Evolutionary conservation across 208 protist genomes (phyloP), one percentile per base, ranked within the genome.

Genomic region (Leptomonas seymouri): DNA sequence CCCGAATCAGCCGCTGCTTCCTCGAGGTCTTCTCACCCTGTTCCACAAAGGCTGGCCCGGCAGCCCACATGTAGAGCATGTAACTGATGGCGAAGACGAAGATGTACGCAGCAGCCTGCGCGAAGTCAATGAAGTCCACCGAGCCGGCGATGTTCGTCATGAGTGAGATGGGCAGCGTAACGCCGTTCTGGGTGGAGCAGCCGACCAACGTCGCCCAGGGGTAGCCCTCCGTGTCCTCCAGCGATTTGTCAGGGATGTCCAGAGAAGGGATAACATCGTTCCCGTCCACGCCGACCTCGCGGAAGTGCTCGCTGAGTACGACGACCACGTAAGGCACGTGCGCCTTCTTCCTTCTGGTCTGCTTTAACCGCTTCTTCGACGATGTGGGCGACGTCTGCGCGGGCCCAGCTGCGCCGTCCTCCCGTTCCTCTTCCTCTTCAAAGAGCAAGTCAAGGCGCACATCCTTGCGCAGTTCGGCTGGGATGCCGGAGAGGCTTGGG

Each of bases 141-240:
- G 83, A 82, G 46, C 56, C 58, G 5, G 84, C 69, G n/a, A 95
- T 64, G 54, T 82, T 83, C 42, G 84, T 76, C 39, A 95, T 45
- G 45, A 95, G 65, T 2, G 87, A 90, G 27, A 95, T 79, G 16
- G 87, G 90, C 42, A 93, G 75, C 34, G 90, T 91, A 5, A 95
- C 79, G 55, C 76, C 83, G 75, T 95, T 95, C 64, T 86, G 86
- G 42, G 90, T 79, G 30, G 81, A 84, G 71, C 78, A 90, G 60
- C 76, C 87, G 14, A 93, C 42, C 56, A 71, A 70, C 27, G 74
- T 73, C 16, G 74, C 86, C 76, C 81, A 91, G 46, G 56, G 42
- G 68, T 92, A 91, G 27, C 84, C 84, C 3, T 79, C 83, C 50
- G 78, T 76, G 42, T 88, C 74, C 71, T 95, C 87, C 46, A 81